Base-by-base conservation (phyloP, 768 basidiomycete genomes). In the Suillus subalutaceus region DNA sequence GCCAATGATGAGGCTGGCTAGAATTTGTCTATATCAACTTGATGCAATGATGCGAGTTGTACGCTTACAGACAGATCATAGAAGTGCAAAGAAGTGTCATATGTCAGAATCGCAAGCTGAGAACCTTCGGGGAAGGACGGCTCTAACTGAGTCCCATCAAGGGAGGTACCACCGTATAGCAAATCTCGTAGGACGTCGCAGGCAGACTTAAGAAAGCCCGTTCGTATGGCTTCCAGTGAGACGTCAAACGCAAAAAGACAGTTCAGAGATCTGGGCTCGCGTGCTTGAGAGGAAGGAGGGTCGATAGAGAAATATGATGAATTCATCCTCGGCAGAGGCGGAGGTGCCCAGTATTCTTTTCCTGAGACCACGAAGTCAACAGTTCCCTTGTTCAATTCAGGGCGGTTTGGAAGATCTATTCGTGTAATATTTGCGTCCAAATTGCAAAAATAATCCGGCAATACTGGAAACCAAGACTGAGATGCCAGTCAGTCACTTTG, bases 211-310 rank as follows among this genome's bases (percentile, higher is more conserved):
- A 96, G 78, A 66, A 96, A 86, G 0, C 94, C 96, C 2, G 88
- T 86, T 48, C 80, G 79, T 1, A 89, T 81, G 12, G 93, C 84
- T 16, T 88, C 88, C 65, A 79, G 77, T 10, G 92, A 92, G 43
- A 96, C 89, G 70, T 99, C 97, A 63, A 99, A 82, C 0, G 88
- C 90, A 70, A 99, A 96, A n/a, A 99, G 78, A 71, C 88, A 90
- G 58, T 88, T 84, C 76, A 98, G 81, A 0, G 92, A 86, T 57
- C 78, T 75, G 2, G 94, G 94, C 57, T 74, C 70, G 67, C 89
- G 84, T 16, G 77, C 74, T 2, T 83, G 83, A 15, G 78, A 70
- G 0, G 81, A 78, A 52, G 79, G 82, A 2, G 88, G 84, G 30
- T 85, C 81, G 3, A 82, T 69, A 15, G 86, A 83, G 63, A 83